A percentile compares a stretch with the other conserved stretches of the same genome.
phyloP scores from a whole-genome alignment of 1,139 yeast species.

The Meyerozyma guilliermondii region DNA sequence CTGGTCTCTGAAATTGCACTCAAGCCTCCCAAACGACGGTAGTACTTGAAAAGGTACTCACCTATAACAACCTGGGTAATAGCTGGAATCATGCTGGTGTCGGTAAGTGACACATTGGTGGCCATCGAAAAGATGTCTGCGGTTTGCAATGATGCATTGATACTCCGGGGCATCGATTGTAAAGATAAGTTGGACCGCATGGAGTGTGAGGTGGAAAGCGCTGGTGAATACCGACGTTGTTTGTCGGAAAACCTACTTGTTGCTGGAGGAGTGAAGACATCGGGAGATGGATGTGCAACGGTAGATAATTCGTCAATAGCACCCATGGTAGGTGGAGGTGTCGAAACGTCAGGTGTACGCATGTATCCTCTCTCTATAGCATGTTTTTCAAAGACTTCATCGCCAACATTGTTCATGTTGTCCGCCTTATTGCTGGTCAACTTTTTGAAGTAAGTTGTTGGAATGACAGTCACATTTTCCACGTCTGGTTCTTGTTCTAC shows the following conservation, averaged over 20 bases:
- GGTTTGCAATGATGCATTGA: slow-evolving; percentile 29
- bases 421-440: slow-evolving; percentile 41
- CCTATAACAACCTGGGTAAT: slow-evolving; percentile 92
- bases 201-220: slow-evolving; percentile 19
- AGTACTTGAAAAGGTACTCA: slow-evolving; percentile 83
- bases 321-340: slow-evolving; percentile 9
- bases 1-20: slow-evolving; percentile 73
- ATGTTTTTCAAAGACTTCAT: slow-evolving; percentile 40
- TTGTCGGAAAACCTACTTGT: slow-evolving; percentile 8
- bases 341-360: slow-evolving; percentile 18
- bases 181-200: slow-evolving; percentile 30
- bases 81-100: slow-evolving; percentile 75
- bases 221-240: slow-evolving; percentile 9
- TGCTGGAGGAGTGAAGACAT: slow-evolving; percentile 13
- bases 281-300: slow-evolving; percentile 13
- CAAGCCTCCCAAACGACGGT: slow-evolving; percentile 70
- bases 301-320: slow-evolving; percentile 2
- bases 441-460: slow-evolving; percentile 58
- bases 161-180: slow-evolving; percentile 23
- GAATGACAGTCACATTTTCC: slow-evolving; percentile 57
- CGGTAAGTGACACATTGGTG: slow-evolving; percentile 67
- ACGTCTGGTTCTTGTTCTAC: slow-evolving; percentile 50
- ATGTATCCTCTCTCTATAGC: slow-evolving; percentile 47
- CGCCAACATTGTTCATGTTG: slow-evolving; percentile 40
- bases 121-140: slow-evolving; percentile 50